Base-by-base conservation (phyloP, 768 basidiomycete genomes). In the Xerocomellus chrysenteron region DNA sequence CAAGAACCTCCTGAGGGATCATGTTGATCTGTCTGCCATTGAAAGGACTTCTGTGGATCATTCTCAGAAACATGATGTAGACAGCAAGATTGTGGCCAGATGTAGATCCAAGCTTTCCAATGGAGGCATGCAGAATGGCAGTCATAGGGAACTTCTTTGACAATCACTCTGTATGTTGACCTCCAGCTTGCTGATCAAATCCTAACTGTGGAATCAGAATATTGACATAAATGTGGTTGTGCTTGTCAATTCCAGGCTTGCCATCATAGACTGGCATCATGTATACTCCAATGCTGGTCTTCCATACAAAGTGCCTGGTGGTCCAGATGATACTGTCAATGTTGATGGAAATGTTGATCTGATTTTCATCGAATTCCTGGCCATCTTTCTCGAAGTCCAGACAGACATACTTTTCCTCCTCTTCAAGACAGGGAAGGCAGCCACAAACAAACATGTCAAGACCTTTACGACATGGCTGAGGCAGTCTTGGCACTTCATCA, bases 211-310 rank as follows among this genome's bases (percentile, higher is more conserved):
- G 54, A 0, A 62, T 11, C 3, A 55, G 47, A 13, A 65, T 46
- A 3, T 65, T 35, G 0, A 55, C 49, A 47, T 61, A 64, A 6
- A 60, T 30, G 21, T 64, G 63, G 3, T 64, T 64, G n/a, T 64
- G 47, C 17, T 57, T 60, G 0, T n/a, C 11, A 3, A 65, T 64
- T 0, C 28, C 47, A 3, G 54, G 24, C 32, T 36, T 33, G 17
- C 44, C 21, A 2, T 55, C 53, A 12, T 46, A 28, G 37, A 55
- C 47, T 0, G 51, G 46, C 8, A 17, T 28, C 8, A 53, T 4
- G 24, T 42, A 53, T 1, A 57, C 42, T 2, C 41, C 35, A 12
- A 43, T 37, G 33, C 47, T 43, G 7, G 16, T 33, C 12, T 6
- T 30, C 28, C 37, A 55, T 0, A 50, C 19, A 1, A 50, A 35